phyloP scores from a whole-genome alignment of 495 filamentous ascomycete species.

The Tuber melanosporum region DNA sequence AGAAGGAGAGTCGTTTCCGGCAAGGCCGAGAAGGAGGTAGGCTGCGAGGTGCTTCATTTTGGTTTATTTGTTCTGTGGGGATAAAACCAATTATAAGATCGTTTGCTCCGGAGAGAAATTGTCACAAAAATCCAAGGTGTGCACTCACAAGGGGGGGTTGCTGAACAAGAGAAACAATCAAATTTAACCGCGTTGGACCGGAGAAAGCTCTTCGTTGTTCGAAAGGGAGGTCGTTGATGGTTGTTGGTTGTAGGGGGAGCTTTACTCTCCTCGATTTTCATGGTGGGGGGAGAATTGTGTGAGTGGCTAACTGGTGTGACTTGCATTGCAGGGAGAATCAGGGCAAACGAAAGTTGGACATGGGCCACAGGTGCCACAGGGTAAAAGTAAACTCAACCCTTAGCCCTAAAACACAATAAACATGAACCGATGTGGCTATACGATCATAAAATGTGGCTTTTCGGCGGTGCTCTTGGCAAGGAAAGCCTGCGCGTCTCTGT shows the following conservation, averaged over 20 bases:
- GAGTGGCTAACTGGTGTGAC: constrained; percentile 25
- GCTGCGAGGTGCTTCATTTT: constrained; percentile 99
- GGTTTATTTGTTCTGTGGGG: constrained; percentile 40
- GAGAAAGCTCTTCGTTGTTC: constrained; percentile 55
- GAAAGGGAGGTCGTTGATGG: constrained; percentile 64
- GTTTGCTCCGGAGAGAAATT: constrained; percentile 1
- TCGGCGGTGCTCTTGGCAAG: background rate
- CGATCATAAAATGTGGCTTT: background rate
- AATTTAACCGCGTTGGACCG: constrained; percentile 82
- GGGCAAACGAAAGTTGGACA: background rate
- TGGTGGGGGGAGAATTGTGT: constrained; percentile 37
- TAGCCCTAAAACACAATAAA: background rate
- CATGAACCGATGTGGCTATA: background rate
- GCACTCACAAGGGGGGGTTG: constrained; percentile 22
- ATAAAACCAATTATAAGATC: constrained; percentile 26
- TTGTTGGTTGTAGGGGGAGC: constrained; percentile 6
- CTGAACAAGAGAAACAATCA: constrained; percentile 87
- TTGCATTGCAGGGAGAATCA: constrained; percentile 13
- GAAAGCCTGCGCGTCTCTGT: background rate
- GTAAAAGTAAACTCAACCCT: background rate
- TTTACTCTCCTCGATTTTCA: constrained; percentile 42
- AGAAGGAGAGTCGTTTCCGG: constrained; percentile 84
- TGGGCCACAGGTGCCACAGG: background rate
- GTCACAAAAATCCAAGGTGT: background rate
- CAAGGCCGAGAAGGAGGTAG: constrained; percentile 93